phyloP scores from a whole-genome alignment of 176 grass and related monocot genomes.

The Raddia guianensis region DNA sequence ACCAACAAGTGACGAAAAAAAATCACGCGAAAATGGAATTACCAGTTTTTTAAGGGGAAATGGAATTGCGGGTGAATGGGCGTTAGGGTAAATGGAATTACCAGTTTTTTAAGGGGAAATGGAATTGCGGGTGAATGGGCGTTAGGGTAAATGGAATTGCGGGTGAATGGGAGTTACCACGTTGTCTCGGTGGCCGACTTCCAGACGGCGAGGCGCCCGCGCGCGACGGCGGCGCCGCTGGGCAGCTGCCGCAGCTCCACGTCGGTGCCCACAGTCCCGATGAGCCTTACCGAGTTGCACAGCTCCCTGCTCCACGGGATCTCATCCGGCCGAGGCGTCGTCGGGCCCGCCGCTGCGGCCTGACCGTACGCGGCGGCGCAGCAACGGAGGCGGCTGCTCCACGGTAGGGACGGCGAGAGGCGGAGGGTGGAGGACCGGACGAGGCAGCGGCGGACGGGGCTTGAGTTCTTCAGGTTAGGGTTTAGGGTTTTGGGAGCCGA shows the following conservation, averaged over 20 bases:
- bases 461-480: constrained; percentile 1
- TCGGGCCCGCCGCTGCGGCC: constrained; percentile 25
- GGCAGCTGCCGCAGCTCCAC: constrained; percentile 73
- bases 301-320: constrained; percentile 78
- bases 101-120: too few species aligned
- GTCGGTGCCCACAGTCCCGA: constrained; percentile 71
- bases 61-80: neutral
- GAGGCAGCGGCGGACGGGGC: neutral
- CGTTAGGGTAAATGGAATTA: neutral
- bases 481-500: constrained; percentile 51
- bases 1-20: neutral
- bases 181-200: constrained; percentile 77
- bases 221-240: constrained; percentile 70
- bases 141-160: constrained; percentile 3
- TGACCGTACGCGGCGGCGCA: constrained; percentile 28
- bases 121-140: neutral
- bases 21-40: neutral
- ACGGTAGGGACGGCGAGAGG: neutral
- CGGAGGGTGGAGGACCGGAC: neutral
- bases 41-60: neutral
- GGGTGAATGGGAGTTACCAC: constrained; percentile 51
- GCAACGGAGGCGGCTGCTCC: constrained; percentile 27
- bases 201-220: constrained; percentile 72
- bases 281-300: constrained; percentile 71
- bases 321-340: constrained; percentile 57